A percentile compares a stretch with the other conserved stretches of the same genome.
phyloP scores from a whole-genome alignment of 2,329 filamentous ascomycete genomes.

The Talaromyces albobiverticillius region DNA sequence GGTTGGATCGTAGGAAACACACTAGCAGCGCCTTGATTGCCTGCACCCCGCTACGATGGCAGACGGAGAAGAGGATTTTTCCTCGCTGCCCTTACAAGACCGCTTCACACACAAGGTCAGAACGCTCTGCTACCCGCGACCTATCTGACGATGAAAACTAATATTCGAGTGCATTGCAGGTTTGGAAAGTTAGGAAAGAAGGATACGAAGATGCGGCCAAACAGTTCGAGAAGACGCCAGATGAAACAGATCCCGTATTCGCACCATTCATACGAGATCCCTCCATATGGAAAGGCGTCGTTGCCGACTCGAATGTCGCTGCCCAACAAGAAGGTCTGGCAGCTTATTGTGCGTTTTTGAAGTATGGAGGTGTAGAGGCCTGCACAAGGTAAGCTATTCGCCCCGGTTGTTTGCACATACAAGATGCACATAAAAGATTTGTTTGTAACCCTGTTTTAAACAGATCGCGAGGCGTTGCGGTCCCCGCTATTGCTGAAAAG shows the following conservation, averaged over 20 bases:
- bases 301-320: slow-evolving; percentile 91
- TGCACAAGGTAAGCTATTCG: slow-evolving; percentile 59
- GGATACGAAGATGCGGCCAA: slow-evolving; percentile 92
- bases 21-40: slow-evolving; percentile 10
- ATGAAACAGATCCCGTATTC: slow-evolving; percentile 83
- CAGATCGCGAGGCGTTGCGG: slow-evolving; percentile 70
- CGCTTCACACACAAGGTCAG: slow-evolving; percentile 44
- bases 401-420: not conserved
- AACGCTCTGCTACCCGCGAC: not conserved
- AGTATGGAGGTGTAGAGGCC: slow-evolving; percentile 79
- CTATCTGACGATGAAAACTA: not conserved
- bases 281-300: slow-evolving; percentile 85
- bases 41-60: slow-evolving; percentile 31
- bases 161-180: slow-evolving; percentile 44
- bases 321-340: slow-evolving; percentile 91
- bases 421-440: not conserved
- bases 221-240: slow-evolving; percentile 77
- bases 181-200: slow-evolving; percentile 95
- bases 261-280: slow-evolving; percentile 83
- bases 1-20: not conserved
- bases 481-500: slow-evolving; percentile 84
- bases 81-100: slow-evolving; percentile 40
- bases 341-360: slow-evolving; percentile 86
- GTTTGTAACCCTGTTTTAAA: not conserved
- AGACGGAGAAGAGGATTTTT: slow-evolving; percentile 43